phyloP scores from a whole-genome alignment of 208 protist genomes.

The Crithidia expoeki region DNA sequence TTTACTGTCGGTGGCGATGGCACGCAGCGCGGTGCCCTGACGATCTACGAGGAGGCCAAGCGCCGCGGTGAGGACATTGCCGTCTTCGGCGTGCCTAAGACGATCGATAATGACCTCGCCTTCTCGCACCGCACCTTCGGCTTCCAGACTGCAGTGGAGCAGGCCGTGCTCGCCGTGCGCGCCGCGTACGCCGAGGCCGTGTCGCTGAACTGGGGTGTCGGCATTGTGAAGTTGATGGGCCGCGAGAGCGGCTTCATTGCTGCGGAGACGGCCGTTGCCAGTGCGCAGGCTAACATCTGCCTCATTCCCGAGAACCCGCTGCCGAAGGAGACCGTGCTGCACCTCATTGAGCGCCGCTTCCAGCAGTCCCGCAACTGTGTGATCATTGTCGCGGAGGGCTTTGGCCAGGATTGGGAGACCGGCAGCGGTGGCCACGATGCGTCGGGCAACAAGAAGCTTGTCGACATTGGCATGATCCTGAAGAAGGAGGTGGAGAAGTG shows the following conservation, averaged over 20 bases:
- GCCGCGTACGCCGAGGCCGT: constrained; percentile 92
- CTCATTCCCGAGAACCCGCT: constrained; percentile 93
- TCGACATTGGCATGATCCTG: constrained; percentile 92
- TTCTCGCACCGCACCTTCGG: constrained; percentile 95
- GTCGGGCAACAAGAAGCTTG: constrained; percentile 92
- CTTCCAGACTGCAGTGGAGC: constrained; percentile 95
- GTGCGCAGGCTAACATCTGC: constrained; percentile 91
- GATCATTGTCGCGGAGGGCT: constrained; percentile 96
- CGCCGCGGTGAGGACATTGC: constrained; percentile 83
- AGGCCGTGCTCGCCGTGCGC: constrained; percentile 85
- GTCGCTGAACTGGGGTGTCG: constrained; percentile 89
- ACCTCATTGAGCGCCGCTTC: constrained; percentile 84
- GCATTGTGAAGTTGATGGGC: constrained; percentile 96
- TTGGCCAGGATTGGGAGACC: constrained; percentile 87
- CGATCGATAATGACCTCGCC: constrained; percentile 96
- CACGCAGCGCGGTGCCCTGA: constrained; percentile 90
- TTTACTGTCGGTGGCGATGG: constrained; percentile 95
- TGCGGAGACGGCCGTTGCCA: constrained; percentile 90
- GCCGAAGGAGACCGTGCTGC: constrained; percentile 81
- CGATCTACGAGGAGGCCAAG: constrained; percentile 83
- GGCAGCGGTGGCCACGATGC: constrained; percentile 78
- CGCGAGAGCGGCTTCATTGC: constrained; percentile 95
- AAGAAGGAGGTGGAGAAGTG: constrained; percentile 84
- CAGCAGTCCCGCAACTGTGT: constrained; percentile 79
- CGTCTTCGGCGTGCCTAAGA: constrained; percentile 95